Evolutionary conservation across 176 grass and related monocot genomes (phyloP), one percentile per base, ranked within the genome.

Genomic region (Cenchrus americanus): DNA sequence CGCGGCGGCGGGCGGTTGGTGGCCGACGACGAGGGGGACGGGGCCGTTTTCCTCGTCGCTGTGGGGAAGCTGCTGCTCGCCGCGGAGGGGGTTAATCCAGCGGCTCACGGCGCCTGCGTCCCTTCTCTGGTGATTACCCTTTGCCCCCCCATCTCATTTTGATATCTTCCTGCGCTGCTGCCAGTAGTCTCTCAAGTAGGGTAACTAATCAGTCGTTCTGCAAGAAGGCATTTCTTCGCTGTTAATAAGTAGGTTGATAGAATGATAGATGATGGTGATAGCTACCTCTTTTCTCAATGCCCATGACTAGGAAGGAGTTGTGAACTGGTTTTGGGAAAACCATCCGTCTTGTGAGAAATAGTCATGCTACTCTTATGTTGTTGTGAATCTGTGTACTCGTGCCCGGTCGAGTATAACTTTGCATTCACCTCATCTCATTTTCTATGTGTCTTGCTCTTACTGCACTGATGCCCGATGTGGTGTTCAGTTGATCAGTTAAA

Each of bases 271-370:
- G n/a, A 49, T 60, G 34, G 52, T 47, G 34, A 13, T 44, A 59
- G 41, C 51, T 42, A 44, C 50, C 4, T 37, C 47, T 73, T n/a
- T 55, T 64, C 84, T 86, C 40, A 69, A 76, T 77, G 86, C 40
- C 40, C 21, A 49, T 21, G 40, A 23, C 17, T 85, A 58, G 5
- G 22, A 4, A 14, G 19, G 44, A 21, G 14, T 13, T 21, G n/a
- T 54, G 32, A 88, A 65, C n/a, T 53, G 5, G 13, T 37, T 83
- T 14, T 64, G 10, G 18, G 52, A 58, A 60, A 67, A 50, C 10
- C 2, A 69, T 18, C 27, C 37, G 0, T 10, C n/a, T n/a, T n/a
- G n/a, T n/a, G n/a, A n/a, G n/a, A n/a, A n/a, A n/a, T n/a, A n/a
- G n/a, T 62, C 34, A 34, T 34, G 34, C 34, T 55, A 57, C 27